Base-by-base conservation (phyloP, 768 basidiomycete species). In the Tricholoma flavovirens region DNA sequence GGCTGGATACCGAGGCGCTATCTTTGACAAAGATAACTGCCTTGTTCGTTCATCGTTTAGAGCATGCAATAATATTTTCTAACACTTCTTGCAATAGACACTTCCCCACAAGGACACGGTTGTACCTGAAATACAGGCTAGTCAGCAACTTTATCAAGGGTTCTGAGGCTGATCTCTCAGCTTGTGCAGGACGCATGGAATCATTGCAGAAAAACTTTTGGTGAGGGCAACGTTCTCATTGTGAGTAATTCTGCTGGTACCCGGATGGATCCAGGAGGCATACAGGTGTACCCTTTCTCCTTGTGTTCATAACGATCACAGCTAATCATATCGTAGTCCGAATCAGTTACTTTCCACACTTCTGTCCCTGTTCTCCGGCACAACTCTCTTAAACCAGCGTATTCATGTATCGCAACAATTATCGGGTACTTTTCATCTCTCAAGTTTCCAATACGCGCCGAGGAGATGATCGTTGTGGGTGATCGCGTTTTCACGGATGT, bases 11-110 rank as follows among this genome's bases (percentile, higher is more conserved):
- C 82, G 84, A 46, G 93, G 90, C n/a, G 90, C 88, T 3, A 84
- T 99, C 1, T 88, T 98, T 62, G 96, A 98, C 79, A 98, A 98
- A 73, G 96, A 99, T 67, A 98, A 99, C 64, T 98, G 96, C 66
- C 72, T 98, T 61, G 96, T 92, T 60, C 26, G 87, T 73, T 3
- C 15, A 21, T 40, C 35, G 49, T 51, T 19, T 12, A 19, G 30
- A 9, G 5, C 50, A 4, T 17, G 8, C 50, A 42, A 38, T 12
- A 42, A 38, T 12, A 3, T 53, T 17, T 36, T 19, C 40, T 56
- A 17, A 35, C 30, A n/a, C 10, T 22, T 38, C 5, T 54, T 43
- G 32, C 43, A 14, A 22, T 49, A 97, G 96, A 96, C 96, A 2
- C 67, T 84, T 30, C 96, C 96, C 0, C 73, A 90, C 65, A 69